Conservation (phyloP, 495 filamentous ascomycete species). For the Talaromyces ruber region DNA sequence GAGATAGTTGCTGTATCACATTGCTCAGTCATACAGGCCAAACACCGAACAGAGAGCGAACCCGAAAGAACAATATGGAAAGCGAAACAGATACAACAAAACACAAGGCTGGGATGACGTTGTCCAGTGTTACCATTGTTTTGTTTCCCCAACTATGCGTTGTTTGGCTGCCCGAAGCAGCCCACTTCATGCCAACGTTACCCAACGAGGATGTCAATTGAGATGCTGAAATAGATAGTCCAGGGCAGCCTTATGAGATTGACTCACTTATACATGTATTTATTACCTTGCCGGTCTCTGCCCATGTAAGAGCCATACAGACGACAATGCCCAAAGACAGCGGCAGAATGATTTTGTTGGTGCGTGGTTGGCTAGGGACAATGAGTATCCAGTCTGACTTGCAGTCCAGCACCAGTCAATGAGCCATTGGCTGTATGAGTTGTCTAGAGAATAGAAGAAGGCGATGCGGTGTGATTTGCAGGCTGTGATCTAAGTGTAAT, state of each 20-base stretch:
- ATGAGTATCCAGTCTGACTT: not conserved
- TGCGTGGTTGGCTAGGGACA: not conserved
- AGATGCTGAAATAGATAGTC: not conserved
- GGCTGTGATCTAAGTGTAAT: not conserved
- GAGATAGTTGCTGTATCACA: not conserved
- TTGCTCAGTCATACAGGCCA: not conserved
- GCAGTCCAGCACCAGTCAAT: not conserved
- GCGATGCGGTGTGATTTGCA: not conserved
- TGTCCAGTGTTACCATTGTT: not conserved
- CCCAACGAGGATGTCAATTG: not conserved
- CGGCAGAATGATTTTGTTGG: not conserved
- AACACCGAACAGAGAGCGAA: not conserved
- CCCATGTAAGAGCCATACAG: not conserved
- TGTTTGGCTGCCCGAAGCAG: constrained; percentile 5
- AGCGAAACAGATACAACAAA: not conserved
- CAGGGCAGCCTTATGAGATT: not conserved
- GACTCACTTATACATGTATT: not conserved
- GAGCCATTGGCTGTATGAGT: not conserved
- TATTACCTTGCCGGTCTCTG: not conserved
- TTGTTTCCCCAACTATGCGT: not conserved
- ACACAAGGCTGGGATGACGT: not conserved
- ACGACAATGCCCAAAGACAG: not conserved
- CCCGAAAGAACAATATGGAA: not conserved
- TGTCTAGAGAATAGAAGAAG: not conserved
- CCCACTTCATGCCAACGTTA: constrained; percentile 7